Evolutionary conservation across 2,329 filamentous ascomycete genomes (phyloP).

Genomic region (Colletotrichum magnum): DNA sequence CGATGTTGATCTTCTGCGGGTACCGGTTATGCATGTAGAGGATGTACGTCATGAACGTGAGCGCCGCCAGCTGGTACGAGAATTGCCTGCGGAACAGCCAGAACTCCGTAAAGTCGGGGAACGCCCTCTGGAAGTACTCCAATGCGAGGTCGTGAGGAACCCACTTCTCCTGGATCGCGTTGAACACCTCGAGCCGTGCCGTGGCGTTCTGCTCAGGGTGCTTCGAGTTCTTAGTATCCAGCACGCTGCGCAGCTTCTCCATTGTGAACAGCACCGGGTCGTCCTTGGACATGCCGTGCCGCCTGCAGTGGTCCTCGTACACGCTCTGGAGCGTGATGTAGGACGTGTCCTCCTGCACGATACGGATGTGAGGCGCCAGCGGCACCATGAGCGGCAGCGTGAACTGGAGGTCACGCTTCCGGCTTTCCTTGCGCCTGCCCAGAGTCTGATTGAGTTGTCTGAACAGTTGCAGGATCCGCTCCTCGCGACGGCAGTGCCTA

Average conservation of each 20-base stretch:
- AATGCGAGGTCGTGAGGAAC: slow-evolving; percentile 86
- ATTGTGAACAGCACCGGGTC: slow-evolving; percentile 96
- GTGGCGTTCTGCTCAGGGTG: slow-evolving; percentile 78
- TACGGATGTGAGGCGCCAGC: slow-evolving; percentile 91
- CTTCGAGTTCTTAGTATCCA: slow-evolving; percentile 76
- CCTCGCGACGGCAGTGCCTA: slow-evolving; percentile 91
- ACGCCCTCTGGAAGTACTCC: slow-evolving; percentile 90
- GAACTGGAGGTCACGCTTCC: slow-evolving; percentile 94
- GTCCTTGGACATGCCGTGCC: slow-evolving; percentile 90
- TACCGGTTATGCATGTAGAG: slow-evolving; percentile 97
- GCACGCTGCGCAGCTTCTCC: slow-evolving; percentile 87
- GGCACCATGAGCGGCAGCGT: slow-evolving; percentile 96
- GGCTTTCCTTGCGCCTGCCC: slow-evolving; percentile 92
- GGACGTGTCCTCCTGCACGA: slow-evolving; percentile 95
- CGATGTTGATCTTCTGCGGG: slow-evolving; percentile 95
- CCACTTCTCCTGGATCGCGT: slow-evolving; percentile 93
- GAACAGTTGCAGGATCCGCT: slow-evolving; percentile 96
- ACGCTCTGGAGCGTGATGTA: slow-evolving; percentile 95
- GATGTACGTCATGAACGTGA: slow-evolving; percentile 99
- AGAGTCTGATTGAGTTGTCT: slow-evolving; percentile 96
- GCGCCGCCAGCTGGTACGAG: slow-evolving; percentile 92
- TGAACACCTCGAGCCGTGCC: slow-evolving; percentile 91
- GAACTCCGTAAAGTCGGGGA: slow-evolving; percentile 92
- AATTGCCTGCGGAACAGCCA: slow-evolving; percentile 99
- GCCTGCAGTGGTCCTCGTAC: slow-evolving; percentile 95